Evolutionary conservation across 345 rosid species (phyloP).

Genomic region (Eucalyptus victrix): DNA sequence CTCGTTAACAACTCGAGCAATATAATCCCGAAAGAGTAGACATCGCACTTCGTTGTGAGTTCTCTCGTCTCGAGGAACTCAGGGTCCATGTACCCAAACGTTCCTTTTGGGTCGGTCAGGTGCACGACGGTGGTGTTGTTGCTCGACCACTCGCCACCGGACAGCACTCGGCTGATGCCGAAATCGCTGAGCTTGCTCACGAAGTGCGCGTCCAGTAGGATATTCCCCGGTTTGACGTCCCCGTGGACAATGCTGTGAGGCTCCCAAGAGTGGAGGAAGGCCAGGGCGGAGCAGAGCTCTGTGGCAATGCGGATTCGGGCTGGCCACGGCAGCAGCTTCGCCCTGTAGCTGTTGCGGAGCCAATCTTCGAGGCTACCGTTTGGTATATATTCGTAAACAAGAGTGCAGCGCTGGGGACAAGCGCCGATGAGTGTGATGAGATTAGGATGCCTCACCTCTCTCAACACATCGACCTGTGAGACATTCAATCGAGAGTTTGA

Average conservation of each 20-base stretch:
- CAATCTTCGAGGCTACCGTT: constrained; percentile 89
- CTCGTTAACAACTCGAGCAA: not conserved
- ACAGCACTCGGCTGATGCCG: not conserved
- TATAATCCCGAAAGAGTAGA: not conserved
- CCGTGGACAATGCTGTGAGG: not conserved
- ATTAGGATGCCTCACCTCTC: constrained; percentile 70
- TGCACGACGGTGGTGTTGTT: not conserved
- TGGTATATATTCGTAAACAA: constrained; percentile 72
- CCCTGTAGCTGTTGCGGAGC: constrained; percentile 46
- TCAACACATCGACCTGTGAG: not conserved
- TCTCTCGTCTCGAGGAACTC: not conserved
- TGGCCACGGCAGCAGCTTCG: constrained; percentile 75
- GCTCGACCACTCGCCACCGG: not conserved
- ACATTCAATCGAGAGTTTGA: not conserved
- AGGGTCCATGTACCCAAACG: not conserved
- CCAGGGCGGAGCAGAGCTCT: not conserved
- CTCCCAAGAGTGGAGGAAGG: not conserved
- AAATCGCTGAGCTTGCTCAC: not conserved
- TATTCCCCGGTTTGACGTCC: not conserved
- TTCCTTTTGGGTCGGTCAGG: not conserved
- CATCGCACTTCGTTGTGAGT: not conserved
- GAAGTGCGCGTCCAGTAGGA: not conserved
- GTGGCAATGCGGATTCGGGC: constrained; percentile 10
- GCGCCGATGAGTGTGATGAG: constrained; percentile 69
- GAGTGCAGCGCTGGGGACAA: constrained; percentile 71